Percentiles rank a stretch among this genome's conserved stretches.
These are phyloP conservation scores for Trichoderma sp. DNA, from an alignment of 2,329 filamentous ascomycete species.

Conservation along the genomic window DNA sequence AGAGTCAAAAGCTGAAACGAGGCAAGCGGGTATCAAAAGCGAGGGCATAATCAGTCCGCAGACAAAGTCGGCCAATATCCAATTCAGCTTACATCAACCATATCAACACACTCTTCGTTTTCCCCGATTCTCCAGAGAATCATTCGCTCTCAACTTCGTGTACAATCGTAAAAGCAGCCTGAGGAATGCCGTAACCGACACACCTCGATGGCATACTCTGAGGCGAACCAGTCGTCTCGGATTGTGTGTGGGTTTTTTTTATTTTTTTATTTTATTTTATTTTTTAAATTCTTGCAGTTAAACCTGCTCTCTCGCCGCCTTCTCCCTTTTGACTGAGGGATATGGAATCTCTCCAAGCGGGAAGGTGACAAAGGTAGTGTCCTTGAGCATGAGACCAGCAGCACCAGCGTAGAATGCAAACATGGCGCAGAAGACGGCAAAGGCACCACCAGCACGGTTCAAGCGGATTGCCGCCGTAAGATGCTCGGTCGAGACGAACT, in stretches of 20 bases:
- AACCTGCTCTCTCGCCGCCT: not conserved
- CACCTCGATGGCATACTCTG: not conserved
- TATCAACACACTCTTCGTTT: not conserved
- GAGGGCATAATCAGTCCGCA: conserved; percentile 15
- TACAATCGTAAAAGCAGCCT: not conserved
- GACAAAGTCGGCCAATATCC: not conserved
- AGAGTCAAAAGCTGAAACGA: not conserved
- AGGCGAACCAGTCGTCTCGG: not conserved
- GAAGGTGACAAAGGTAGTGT: conserved; percentile 48
- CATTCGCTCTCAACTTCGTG: not conserved
- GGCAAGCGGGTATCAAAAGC: conserved; percentile 18
- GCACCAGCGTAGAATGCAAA: conserved; percentile 47
- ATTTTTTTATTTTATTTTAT: not conserved
- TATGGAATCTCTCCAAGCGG: conserved; percentile 44
- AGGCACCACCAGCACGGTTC: conserved; percentile 49
- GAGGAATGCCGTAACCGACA: not conserved
- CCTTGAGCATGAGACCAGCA: conserved; percentile 47
- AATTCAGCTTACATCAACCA: not conserved
- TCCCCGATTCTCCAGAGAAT: not conserved
- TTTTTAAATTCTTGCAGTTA: not conserved
- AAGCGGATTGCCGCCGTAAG: conserved; percentile 45
- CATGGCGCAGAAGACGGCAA: conserved; percentile 44
- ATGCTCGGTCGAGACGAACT: conserved; percentile 52
- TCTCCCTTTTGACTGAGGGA: conserved; percentile 1
- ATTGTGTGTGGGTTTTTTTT: not conserved